Percentiles rank a stretch among this genome's conserved stretches.
Evolutionary conservation across 345 rosid species (phyloP).

Genomic region (Cardiospermum halicacabum): DNA sequence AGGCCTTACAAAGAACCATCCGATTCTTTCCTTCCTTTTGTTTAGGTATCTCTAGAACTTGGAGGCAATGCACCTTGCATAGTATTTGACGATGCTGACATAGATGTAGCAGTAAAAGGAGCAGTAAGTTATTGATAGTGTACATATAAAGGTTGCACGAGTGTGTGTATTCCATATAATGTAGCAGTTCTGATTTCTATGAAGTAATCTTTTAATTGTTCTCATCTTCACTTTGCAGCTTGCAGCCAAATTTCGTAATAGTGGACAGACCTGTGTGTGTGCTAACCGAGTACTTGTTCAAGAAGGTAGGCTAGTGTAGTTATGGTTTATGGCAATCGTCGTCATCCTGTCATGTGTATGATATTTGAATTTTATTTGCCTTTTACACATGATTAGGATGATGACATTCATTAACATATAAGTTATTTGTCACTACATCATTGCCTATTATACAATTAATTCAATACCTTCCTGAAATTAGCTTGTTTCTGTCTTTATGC

Average conservation of each 20-base stretch:
- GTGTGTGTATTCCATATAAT: neutral
- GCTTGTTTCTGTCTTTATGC: neutral
- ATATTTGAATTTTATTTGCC: neutral
- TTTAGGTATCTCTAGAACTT: conserved; percentile 84
- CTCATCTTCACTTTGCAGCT: conserved; percentile 48
- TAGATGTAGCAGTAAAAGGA: conserved; percentile 94
- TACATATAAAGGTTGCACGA: neutral
- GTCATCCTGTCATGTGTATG: neutral
- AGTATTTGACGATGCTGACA: conserved; percentile 89
- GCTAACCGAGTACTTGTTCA: conserved; percentile 89
- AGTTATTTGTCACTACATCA: neutral
- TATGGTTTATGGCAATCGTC: neutral
- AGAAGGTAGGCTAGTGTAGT: conserved; percentile 83
- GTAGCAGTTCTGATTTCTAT: neutral
- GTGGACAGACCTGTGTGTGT: conserved; percentile 98
- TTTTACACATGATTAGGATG: neutral
- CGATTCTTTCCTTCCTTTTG: conserved; percentile 19
- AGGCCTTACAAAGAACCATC: conserved; percentile 1
- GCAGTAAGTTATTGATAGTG: conserved; percentile 49
- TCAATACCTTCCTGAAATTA: neutral
- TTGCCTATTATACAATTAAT: neutral
- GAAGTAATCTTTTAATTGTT: neutral
- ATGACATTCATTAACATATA: neutral
- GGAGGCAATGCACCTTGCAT: conserved; percentile 99
- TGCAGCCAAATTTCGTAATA: conserved; percentile 91